These are phyloP conservation scores for Paspalum notatum DNA, from an alignment of 176 grass and related monocot genomes.

Conservation along the genomic window DNA sequence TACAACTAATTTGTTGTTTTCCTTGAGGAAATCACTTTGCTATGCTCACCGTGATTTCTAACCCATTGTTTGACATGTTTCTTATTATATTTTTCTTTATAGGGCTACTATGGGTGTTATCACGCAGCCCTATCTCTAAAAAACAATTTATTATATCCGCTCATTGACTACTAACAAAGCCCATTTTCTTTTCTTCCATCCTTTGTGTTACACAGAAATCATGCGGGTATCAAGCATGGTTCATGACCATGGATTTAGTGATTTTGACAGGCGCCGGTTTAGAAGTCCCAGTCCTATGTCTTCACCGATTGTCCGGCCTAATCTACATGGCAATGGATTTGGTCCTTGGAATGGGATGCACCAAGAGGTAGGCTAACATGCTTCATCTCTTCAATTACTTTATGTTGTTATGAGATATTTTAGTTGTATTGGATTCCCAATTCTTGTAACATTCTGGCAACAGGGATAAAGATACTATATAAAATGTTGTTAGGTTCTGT, in stretches of 20 bases:
- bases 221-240: conserved; percentile 70
- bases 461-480: background rate
- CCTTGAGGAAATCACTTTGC: background rate
- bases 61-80: background rate
- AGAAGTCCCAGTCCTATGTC: conserved; percentile 80
- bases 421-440: conserved; percentile 5
- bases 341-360: conserved; percentile 62
- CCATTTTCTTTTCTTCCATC: background rate
- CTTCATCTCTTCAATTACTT: conserved; percentile 14
- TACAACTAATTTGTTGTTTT: background rate
- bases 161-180: background rate
- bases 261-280: conserved; percentile 55
- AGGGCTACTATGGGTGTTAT: background rate
- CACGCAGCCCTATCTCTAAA: background rate
- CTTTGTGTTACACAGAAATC: conserved; percentile 51
- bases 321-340: conserved; percentile 65
- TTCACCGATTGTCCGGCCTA: conserved; percentile 63
- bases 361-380: conserved; percentile 54
- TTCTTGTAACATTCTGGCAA: background rate
- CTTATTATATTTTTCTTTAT: background rate
- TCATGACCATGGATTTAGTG: conserved; percentile 56
- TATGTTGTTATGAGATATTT: background rate
- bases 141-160: background rate
- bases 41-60: background rate
- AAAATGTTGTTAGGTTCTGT: conserved; percentile 32